Evolutionary conservation across 345 rosid species (phyloP).

Genomic region (Populus pruinosa): DNA sequence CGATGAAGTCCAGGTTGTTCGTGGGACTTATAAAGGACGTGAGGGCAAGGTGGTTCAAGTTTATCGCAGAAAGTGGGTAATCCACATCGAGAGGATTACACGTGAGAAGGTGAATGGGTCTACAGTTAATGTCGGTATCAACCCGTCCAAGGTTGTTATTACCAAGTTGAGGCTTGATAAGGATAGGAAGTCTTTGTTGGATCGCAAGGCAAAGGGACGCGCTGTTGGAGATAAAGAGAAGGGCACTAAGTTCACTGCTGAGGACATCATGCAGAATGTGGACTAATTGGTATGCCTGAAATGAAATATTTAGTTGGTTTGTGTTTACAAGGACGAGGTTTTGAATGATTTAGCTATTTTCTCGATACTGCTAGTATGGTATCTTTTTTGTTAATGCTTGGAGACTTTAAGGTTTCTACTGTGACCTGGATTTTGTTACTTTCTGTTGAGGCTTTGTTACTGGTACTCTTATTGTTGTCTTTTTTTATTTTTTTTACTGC

Average conservation of each 20-base stretch:
- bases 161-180: slow-evolving; percentile 76
- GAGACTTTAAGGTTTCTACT: not conserved
- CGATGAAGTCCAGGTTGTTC: slow-evolving; percentile 79
- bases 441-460: no score
- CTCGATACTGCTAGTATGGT: not conserved
- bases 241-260: slow-evolving; percentile 70
- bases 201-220: slow-evolving; percentile 75
- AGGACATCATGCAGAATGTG: slow-evolving; percentile 77
- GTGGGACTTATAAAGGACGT: slow-evolving; percentile 79
- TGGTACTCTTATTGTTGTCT: not conserved
- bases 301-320: not conserved
- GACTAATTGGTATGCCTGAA: slow-evolving; percentile 19
- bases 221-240: slow-evolving; percentile 75
- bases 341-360: not conserved
- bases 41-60: slow-evolving; percentile 80
- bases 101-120: slow-evolving; percentile 81
- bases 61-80: slow-evolving; percentile 77
- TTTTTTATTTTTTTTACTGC: not conserved
- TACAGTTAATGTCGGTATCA: slow-evolving; percentile 69
- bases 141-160: slow-evolving; percentile 68
- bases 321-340: not conserved
- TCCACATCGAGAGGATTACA: slow-evolving; percentile 77
- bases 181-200: slow-evolving; percentile 65
- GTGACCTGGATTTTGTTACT: not conserved
- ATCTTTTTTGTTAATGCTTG: not conserved